phyloP scores from a whole-genome alignment of 768 basidiomycete species.

The Cystofilobasidium bisporidii region DNA sequence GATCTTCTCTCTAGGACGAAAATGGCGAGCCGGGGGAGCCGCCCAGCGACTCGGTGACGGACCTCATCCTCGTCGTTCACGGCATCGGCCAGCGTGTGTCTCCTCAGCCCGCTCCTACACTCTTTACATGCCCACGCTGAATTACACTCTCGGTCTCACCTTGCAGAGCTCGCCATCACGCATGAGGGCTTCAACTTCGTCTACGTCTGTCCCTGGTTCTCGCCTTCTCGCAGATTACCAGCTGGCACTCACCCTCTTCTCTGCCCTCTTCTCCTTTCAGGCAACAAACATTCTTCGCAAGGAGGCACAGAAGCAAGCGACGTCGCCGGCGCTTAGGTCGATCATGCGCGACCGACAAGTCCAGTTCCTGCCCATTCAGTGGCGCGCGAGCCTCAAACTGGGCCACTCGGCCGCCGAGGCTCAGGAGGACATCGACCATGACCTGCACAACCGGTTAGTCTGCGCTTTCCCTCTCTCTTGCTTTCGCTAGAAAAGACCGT shows the following conservation, averaged over 20 bases:
- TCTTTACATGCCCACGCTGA: too few relatives aligned
- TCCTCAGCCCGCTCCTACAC: too few relatives aligned
- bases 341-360: slow-evolving; percentile 44
- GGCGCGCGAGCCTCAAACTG: slow-evolving; percentile 40
- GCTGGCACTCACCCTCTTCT: too few relatives aligned
- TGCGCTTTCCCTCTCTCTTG: background rate
- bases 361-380: slow-evolving; percentile 45
- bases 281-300: slow-evolving; percentile 18
- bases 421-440: slow-evolving; percentile 37
- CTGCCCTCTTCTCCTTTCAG: too few relatives aligned
- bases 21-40: slow-evolving; percentile 22
- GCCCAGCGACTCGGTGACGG: slow-evolving; percentile 33
- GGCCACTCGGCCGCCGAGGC: slow-evolving; percentile 40
- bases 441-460: slow-evolving; percentile 41
- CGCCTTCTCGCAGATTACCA: too few relatives aligned
- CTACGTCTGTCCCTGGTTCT: slow-evolving; percentile 25
- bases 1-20: background rate
- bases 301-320: slow-evolving; percentile 39
- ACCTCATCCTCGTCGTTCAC: slow-evolving; percentile 45
- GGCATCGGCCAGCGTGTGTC: slow-evolving; percentile 43
- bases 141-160: too few relatives aligned
- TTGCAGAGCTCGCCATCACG: slow-evolving; percentile 26
- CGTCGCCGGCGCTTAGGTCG: slow-evolving; percentile 41
- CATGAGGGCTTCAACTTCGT: slow-evolving; percentile 45
- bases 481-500: too few relatives aligned